phyloP scores from a whole-genome alignment of 306 rosid genomes.

The Quercus suber region DNA sequence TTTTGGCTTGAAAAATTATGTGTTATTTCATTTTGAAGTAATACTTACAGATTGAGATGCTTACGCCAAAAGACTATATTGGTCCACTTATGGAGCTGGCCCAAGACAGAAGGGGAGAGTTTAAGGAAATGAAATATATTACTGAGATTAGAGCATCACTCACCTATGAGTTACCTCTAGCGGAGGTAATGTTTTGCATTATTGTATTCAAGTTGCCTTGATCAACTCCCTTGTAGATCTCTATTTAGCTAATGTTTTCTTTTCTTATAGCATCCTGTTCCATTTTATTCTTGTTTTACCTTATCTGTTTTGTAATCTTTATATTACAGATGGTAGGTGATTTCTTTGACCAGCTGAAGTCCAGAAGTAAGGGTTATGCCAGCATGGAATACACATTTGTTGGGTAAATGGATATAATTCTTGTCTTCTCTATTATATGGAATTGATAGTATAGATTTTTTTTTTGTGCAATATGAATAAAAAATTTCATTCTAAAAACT shows the following conservation, averaged over 20 bases:
- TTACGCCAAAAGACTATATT: conserved; percentile 85
- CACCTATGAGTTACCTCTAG: conserved; percentile 71
- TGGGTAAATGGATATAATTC: conserved; percentile 48
- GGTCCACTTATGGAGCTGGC: conserved; percentile 90
- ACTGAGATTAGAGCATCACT: conserved; percentile 80
- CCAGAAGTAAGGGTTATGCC: conserved; percentile 95
- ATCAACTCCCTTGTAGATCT: not conserved
- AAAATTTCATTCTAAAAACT: not conserved
- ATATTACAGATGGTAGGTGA: conserved; percentile 69
- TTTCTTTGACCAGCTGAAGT: conserved; percentile 94
- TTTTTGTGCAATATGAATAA: not conserved
- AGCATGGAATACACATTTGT: conserved; percentile 85
- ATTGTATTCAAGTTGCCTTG: not conserved
- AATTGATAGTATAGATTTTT: not conserved
- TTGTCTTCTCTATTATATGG: not conserved
- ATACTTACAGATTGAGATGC: conserved; percentile 75
- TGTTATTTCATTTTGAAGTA: conserved; percentile 21
- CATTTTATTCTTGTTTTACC: not conserved
- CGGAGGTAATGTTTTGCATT: conserved; percentile 60
- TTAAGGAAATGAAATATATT: conserved; percentile 88
- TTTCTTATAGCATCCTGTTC: not conserved
- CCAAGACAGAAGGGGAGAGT: conserved; percentile 92
- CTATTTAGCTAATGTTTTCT: not conserved
- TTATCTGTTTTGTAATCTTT: not conserved
- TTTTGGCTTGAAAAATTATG: not conserved